Evolutionary conservation across 768 basidiomycete species (phyloP).

Genomic region (Xerocomus potaroensis): DNA sequence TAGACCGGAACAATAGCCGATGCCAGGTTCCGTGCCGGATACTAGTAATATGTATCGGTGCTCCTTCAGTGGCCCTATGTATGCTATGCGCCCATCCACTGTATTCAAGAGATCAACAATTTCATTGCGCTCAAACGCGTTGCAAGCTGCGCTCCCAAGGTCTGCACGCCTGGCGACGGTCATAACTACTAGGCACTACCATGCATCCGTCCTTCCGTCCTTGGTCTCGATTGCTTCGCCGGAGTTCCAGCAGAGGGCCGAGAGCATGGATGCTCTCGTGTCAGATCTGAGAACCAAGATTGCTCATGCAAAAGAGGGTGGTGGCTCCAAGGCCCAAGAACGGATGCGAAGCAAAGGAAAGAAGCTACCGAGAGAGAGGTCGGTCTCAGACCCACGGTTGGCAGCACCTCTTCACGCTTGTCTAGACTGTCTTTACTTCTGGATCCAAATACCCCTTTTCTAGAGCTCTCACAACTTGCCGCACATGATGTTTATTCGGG

Average conservation of each 20-base stretch:
- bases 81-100: no score
- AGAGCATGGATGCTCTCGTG: constrained; percentile 68
- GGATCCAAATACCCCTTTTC: constrained; percentile 84
- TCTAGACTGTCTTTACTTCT: constrained; percentile 66
- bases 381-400: not conserved
- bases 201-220: constrained; percentile 72
- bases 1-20: constrained; percentile 12
- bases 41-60: not conserved
- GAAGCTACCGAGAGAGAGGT: constrained; percentile 82
- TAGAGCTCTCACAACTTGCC: constrained; percentile 83
- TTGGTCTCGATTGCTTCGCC: constrained; percentile 62
- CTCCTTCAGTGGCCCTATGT: no score
- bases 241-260: constrained; percentile 64
- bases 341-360: constrained; percentile 78
- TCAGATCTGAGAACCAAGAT: constrained; percentile 59
- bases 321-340: constrained; percentile 69
- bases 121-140: constrained; percentile 13
- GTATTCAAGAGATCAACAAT: not conserved
- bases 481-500: constrained; percentile 82
- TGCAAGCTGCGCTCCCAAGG: constrained; percentile 17
- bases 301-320: constrained; percentile 60
- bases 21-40: constrained; percentile 22
- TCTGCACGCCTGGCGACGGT: constrained; percentile 1
- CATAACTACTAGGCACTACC: constrained; percentile 41
- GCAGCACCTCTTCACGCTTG: constrained; percentile 1